Conservation (phyloP, 208 protist species). For the Trypanosoma avium region DNA sequence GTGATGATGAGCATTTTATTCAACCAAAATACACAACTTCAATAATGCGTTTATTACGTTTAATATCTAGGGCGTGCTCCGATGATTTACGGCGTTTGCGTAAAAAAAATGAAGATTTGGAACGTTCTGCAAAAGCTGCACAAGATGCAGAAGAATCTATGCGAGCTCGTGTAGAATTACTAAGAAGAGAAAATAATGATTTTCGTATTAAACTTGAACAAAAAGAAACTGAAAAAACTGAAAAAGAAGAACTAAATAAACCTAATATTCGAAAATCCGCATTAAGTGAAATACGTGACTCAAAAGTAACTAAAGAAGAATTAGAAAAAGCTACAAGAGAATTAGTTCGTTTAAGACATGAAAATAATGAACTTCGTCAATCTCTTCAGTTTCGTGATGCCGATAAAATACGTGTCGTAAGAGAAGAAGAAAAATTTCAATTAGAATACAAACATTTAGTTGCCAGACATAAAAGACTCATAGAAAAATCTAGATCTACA, state of each 20-base stretch:
- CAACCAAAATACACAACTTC: slow-evolving; percentile 50
- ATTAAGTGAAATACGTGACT: background rate
- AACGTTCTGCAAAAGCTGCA: slow-evolving; percentile 2
- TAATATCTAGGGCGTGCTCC: slow-evolving; percentile 48
- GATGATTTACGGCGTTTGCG: slow-evolving; percentile 34
- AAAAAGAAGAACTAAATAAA: background rate
- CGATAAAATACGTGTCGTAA: slow-evolving; percentile 38
- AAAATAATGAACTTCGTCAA: slow-evolving; percentile 33
- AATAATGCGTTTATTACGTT: slow-evolving; percentile 59
- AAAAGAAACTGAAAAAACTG: background rate
- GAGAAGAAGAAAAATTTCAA: slow-evolving; percentile 65
- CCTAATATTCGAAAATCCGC: background rate
- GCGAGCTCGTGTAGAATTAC: slow-evolving; percentile 15
- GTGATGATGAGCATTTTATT: slow-evolving; percentile 59
- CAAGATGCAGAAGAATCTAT: slow-evolving; percentile 18
- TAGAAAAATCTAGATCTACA: slow-evolving; percentile 50
- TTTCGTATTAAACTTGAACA: background rate
- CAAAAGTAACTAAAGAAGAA: slow-evolving; percentile 11
- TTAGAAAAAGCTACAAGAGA: slow-evolving; percentile 14
- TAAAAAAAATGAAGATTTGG: slow-evolving; percentile 45
- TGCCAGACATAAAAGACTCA: slow-evolving; percentile 46
- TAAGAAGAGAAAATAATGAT: slow-evolving; percentile 21
- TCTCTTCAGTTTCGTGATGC: slow-evolving; percentile 35
- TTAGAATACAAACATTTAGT: slow-evolving; percentile 84
- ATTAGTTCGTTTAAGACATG: slow-evolving; percentile 11